These are phyloP conservation scores for Lentinula raphanica DNA, from an alignment of 768 basidiomycete species.

Conservation along the genomic window DNA sequence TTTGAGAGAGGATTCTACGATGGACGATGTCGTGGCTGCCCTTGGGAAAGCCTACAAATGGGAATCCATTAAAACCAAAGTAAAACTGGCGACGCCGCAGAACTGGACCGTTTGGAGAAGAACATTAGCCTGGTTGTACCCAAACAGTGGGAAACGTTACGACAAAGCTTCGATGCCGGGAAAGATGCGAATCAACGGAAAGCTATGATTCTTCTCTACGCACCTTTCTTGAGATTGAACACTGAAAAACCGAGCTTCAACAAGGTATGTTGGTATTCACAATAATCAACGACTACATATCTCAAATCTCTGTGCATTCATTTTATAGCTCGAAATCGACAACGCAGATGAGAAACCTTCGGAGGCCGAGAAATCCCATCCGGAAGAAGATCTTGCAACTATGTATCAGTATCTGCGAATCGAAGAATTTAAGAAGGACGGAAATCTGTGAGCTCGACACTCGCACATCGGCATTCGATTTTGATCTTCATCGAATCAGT, in stretches of 20 bases:
- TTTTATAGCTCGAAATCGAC: conserved; percentile 87
- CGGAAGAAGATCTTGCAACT: conserved; percentile 97
- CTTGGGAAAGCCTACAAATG: conserved; percentile 62
- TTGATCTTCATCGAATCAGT: too few species aligned
- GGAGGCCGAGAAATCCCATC: conserved; percentile 96
- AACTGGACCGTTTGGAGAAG: conserved; percentile 47
- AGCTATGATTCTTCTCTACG: conserved; percentile 74
- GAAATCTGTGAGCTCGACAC: too few species aligned
- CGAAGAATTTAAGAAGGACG: too few species aligned
- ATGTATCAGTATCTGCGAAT: too few species aligned
- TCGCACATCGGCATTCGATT: too few species aligned
- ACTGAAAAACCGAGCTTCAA: conserved; percentile 48
- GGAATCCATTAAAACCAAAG: conserved; percentile 39
- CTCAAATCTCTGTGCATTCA: background rate
- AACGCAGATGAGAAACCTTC: conserved; percentile 57
- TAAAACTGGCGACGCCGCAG: conserved; percentile 23
- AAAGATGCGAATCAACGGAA: conserved; percentile 37
- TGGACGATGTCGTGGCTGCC: conserved; percentile 66
- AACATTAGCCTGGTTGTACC: conserved; percentile 39
- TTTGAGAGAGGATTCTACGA: conserved; percentile 72
- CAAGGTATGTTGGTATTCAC: conserved; percentile 46
- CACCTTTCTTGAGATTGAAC: conserved; percentile 73
- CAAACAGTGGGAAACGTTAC: conserved; percentile 50
- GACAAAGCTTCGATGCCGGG: conserved; percentile 32
- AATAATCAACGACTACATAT: background rate